Percentiles rank a stretch among this genome's conserved stretches.
Evolutionary conservation across 164 flowering plant genomes (phyloP).

Genomic region (Santalum album): DNA sequence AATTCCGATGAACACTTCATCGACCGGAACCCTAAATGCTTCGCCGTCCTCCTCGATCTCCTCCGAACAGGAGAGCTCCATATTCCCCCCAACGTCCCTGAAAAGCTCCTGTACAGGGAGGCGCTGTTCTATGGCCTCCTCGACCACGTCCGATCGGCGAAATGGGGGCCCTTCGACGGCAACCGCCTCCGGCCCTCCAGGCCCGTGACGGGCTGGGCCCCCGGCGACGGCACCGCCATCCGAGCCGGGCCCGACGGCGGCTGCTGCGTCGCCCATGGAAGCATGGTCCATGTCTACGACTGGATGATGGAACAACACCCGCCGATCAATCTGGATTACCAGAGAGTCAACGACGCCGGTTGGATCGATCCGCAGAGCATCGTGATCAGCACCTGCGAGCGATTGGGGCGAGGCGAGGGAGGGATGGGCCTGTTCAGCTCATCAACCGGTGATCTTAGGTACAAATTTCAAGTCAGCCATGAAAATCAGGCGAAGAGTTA

Average conservation of each 20-base stretch:
- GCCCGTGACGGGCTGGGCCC: slow-evolving; percentile 58
- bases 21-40: slow-evolving; percentile 78
- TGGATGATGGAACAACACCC: slow-evolving; percentile 82
- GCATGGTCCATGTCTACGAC: slow-evolving; percentile 76
- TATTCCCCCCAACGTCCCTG: slow-evolving; percentile 50
- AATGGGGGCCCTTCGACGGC: slow-evolving; percentile 80
- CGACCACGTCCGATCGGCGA: slow-evolving; percentile 64
- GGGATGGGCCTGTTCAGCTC: slow-evolving; percentile 77
- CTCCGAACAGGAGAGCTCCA: slow-evolving; percentile 70
- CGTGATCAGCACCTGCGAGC: slow-evolving; percentile 55
- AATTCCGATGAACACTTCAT: slow-evolving; percentile 37
- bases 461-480: slow-evolving; percentile 58
- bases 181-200: slow-evolving; percentile 38
- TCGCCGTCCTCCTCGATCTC: slow-evolving; percentile 71
- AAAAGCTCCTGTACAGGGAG: slow-evolving; percentile 51
- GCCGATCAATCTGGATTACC: slow-evolving; percentile 63
- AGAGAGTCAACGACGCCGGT: slow-evolving; percentile 67
- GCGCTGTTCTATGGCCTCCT: slow-evolving; percentile 71
- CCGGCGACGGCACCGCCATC: slow-evolving; percentile 82
- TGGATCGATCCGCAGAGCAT: slow-evolving; percentile 50
- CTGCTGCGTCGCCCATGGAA: slow-evolving; percentile 80
- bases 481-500: slow-evolving; percentile 60
- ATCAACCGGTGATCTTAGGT: slow-evolving; percentile 49
- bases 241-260: slow-evolving; percentile 86
- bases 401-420: slow-evolving; percentile 56